Evolutionary conservation across 2,329 filamentous ascomycete genomes (phyloP).

Genomic region (Colletotrichum sp.): DNA sequence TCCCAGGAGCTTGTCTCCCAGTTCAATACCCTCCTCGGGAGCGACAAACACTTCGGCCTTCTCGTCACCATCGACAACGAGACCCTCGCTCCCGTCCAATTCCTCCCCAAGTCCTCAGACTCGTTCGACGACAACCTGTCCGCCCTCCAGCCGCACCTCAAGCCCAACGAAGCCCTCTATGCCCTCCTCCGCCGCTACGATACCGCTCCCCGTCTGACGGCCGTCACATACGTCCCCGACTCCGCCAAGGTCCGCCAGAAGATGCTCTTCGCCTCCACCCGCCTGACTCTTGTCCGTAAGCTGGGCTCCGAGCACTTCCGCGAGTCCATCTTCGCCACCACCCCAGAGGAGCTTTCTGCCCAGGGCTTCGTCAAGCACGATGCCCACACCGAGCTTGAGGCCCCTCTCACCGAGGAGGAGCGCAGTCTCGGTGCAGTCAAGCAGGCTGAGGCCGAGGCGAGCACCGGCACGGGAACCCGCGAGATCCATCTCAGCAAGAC

Average conservation of each 20-base stretch:
- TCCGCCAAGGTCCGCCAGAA: conserved; percentile 81
- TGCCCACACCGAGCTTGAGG: conserved; percentile 65
- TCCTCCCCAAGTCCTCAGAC: conserved; percentile 57
- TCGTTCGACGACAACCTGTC: conserved; percentile 70
- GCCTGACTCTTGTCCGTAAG: conserved; percentile 77
- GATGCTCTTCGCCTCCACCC: conserved; percentile 83
- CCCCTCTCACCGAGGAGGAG: conserved; percentile 83
- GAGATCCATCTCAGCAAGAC: conserved; percentile 65
- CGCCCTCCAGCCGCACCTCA: conserved; percentile 67
- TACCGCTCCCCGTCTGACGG: conserved; percentile 63
- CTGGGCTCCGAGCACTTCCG: conserved; percentile 80
- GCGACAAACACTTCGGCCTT: conserved; percentile 69
- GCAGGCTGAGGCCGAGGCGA: conserved; percentile 76
- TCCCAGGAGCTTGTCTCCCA: conserved; percentile 78
- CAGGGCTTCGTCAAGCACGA: conserved; percentile 77
- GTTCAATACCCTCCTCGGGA: conserved; percentile 73
- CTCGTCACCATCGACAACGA: conserved; percentile 75
- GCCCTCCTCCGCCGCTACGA: conserved; percentile 75
- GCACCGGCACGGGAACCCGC: conserved; percentile 67
- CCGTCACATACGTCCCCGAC: conserved; percentile 81
- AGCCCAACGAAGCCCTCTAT: conserved; percentile 72
- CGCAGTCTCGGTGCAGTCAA: conserved; percentile 73
- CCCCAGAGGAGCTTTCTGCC: conserved; percentile 69
- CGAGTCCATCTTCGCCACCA: conserved; percentile 77
- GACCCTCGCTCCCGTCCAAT: conserved; percentile 64